Evolutionary conservation across 2,329 filamentous ascomycete genomes (phyloP).

Genomic region (Colletotrichum lupini): DNA sequence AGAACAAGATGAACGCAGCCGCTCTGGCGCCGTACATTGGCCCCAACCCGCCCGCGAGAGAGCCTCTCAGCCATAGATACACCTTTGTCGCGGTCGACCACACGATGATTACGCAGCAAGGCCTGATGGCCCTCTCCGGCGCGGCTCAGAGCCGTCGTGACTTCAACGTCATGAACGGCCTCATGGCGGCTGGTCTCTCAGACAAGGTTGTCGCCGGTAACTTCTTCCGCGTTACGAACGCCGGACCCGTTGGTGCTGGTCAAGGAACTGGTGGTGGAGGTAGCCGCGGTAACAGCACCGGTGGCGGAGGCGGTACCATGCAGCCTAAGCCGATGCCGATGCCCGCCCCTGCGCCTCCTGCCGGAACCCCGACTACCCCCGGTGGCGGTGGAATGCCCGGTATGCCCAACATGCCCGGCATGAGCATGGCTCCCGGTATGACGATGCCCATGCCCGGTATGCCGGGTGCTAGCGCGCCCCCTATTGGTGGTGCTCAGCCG

Average conservation of each 20-base stretch:
- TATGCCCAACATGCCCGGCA: conserved; percentile 24
- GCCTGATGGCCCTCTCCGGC: conserved; percentile 40
- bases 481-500: conserved; percentile 22
- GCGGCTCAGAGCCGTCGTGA: conserved; percentile 45
- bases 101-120: conserved; percentile 40
- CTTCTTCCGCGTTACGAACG: conserved; percentile 52
- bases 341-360: background rate
- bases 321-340: conserved; percentile 1
- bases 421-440: conserved; percentile 28
- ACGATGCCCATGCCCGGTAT: conserved; percentile 24
- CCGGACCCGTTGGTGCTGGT: conserved; percentile 37
- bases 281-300: conserved; percentile 10
- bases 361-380: conserved; percentile 11
- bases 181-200: conserved; percentile 45
- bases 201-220: conserved; percentile 49
- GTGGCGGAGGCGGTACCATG: background rate
- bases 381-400: conserved; percentile 17
- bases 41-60: conserved; percentile 50
- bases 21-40: conserved; percentile 46
- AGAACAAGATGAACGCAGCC: conserved; percentile 40
- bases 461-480: conserved; percentile 11
- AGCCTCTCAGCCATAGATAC: conserved; percentile 53
- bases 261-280: conserved; percentile 20
- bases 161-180: conserved; percentile 46
- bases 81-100: conserved; percentile 53